Percentiles rank a stretch among this genome's conserved stretches.
Conservation (phyloP, 352 stramenopile genomes). For the Phytophthora macrochlamydospora region DNA sequence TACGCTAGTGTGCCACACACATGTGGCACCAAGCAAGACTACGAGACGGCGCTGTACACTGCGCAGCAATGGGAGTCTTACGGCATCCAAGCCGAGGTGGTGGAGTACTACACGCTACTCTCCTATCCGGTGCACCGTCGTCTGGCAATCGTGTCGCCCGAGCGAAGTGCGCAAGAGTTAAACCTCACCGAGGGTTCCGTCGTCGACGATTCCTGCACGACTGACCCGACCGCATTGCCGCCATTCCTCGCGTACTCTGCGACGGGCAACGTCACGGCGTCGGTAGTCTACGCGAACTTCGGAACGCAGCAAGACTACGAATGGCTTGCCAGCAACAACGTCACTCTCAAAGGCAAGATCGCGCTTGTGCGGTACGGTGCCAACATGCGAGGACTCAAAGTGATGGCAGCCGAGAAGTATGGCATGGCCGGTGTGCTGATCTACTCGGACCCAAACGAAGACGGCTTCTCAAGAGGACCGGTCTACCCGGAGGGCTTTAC, state of each 20-base stretch:
- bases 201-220: conserved; percentile 63
- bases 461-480: conserved; percentile 65
- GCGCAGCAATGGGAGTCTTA: conserved; percentile 24
- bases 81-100: conserved; percentile 56
- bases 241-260: conserved; percentile 82
- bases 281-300: conserved; percentile 88
- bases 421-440: conserved; percentile 79
- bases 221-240: conserved; percentile 50
- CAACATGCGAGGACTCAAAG: conserved; percentile 64
- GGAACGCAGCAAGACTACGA: conserved; percentile 74
- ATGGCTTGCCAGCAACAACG: conserved; percentile 51
- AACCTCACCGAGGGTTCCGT: conserved; percentile 61
- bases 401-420: conserved; percentile 71
- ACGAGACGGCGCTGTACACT: conserved; percentile 41
- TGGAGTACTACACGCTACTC: conserved; percentile 64
- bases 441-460: conserved; percentile 87
- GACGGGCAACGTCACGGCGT: conserved; percentile 60
- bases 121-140: conserved; percentile 53
- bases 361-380: conserved; percentile 76
- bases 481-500: conserved; percentile 84
- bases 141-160: conserved; percentile 38
- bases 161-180: conserved; percentile 29
- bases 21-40: conserved; percentile 34
- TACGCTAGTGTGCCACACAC: conserved; percentile 34
- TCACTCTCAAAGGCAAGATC: conserved; percentile 71